Conservation (phyloP, 495 filamentous ascomycete genomes). For the Lentithecium fluviatile region DNA sequence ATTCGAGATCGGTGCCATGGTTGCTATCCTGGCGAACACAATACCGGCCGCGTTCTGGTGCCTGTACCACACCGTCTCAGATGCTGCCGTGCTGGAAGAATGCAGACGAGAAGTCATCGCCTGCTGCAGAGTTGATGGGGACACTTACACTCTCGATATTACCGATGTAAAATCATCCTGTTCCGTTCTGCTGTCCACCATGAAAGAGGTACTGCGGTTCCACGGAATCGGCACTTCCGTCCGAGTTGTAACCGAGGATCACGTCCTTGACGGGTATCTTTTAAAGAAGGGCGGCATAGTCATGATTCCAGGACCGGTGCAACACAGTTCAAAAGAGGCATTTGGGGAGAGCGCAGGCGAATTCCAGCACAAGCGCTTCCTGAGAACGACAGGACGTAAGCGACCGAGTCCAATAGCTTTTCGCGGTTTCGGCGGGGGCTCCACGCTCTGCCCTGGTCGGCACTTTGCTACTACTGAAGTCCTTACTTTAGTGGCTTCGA, state of each 20-base stretch:
- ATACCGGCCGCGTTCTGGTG: slow-evolving; percentile 50
- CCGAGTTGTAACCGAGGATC: slow-evolving; percentile 28
- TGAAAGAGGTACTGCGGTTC: slow-evolving; percentile 21
- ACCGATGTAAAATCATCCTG: slow-evolving; percentile 18
- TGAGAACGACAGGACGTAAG: slow-evolving; percentile 10
- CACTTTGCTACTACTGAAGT: slow-evolving; percentile 32
- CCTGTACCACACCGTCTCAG: slow-evolving; percentile 45
- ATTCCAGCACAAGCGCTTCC: slow-evolving; percentile 29
- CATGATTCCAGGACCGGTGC: slow-evolving; percentile 23
- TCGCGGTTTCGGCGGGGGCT: slow-evolving; percentile 25
- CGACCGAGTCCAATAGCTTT: slow-evolving; percentile 23
- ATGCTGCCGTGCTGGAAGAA: slow-evolving; percentile 43
- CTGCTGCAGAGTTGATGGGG: slow-evolving; percentile 3
- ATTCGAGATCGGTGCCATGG: slow-evolving; percentile 43
- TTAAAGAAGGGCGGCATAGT: slow-evolving; percentile 31
- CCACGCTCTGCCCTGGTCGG: slow-evolving; percentile 32
- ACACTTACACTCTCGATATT: slow-evolving; percentile 15
- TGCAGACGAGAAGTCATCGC: slow-evolving; percentile 42
- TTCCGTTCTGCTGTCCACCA: slow-evolving; percentile 14
- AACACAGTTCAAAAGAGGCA: slow-evolving; percentile 8
- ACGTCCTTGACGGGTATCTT: slow-evolving; percentile 24
- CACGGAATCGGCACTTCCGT: slow-evolving; percentile 17
- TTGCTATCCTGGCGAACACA: slow-evolving; percentile 51
- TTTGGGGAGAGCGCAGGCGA: slow-evolving; percentile 21
- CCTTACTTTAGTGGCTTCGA: slow-evolving; percentile 24